Base-by-base conservation (phyloP, 495 filamentous ascomycete genomes). In the Penicillium pulvis region DNA sequence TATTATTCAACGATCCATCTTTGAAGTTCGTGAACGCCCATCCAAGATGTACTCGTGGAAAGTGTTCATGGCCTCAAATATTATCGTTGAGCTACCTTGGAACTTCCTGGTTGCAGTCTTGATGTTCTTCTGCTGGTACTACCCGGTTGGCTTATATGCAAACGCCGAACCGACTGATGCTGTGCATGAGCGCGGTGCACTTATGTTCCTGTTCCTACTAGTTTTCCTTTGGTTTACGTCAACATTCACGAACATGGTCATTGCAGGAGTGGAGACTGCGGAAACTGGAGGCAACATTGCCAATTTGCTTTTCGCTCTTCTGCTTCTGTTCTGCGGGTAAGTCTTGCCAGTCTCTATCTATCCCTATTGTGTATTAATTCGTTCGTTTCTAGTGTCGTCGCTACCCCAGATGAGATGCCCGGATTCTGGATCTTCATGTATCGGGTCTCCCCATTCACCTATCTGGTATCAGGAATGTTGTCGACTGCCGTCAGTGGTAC, bases 21-120 rank as follows among this genome's bases (percentile, higher is more conserved):
- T 93, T 71, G 92, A 96, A 68, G 87, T 85, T 12, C 89, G 92
- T 19, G 92, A 97, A 71, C 85, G 90, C 4, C 91, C 89, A 0
- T 89, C 88, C 49, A 93, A 92, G 69, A 85, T 87, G 3, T 97
- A 95, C 69, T 81, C 84, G 23, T 95, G 92, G 86, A 80, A 87
- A 66, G 86, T 87, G 28, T 94, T 96, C 69, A 89, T 94, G 81
- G 72, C 91, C 48, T 87, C 85, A 20, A 87, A 90, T 71, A 87
- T 92, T 58, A 74, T 90, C 7, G 86, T 87, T 49, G 90, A 93
- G 70, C 67, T 93, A 2, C 87, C 87, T 0, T 93, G 89, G 87
- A 87, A 90, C 61, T 81, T 85, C 3, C 69, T 92, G 20, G 85
- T 89, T 79, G 81, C 86, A 3, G 79, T 83, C 1, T 71, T 92